Evolutionary conservation across 768 basidiomycete genomes (phyloP).

Genomic region (Pleurotus pulmonarius): DNA sequence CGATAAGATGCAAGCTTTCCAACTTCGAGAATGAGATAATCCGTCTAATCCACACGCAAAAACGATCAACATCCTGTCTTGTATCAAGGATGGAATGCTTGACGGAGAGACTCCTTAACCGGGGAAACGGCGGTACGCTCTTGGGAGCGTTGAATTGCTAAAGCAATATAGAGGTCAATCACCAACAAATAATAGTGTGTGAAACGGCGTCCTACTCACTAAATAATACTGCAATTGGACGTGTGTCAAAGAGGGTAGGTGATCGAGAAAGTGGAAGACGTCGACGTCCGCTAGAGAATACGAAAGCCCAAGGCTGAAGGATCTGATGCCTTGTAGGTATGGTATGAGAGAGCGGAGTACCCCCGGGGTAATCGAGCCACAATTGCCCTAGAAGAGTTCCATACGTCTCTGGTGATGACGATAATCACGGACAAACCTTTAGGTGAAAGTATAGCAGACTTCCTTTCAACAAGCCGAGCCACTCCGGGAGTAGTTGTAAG

Average conservation of each 20-base stretch:
- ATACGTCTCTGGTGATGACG: background rate
- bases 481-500: constrained; percentile 37
- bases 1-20: constrained; percentile 22
- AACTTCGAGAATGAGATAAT: constrained; percentile 27
- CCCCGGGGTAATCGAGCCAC: constrained; percentile 62
- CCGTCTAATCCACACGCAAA: constrained; percentile 34
- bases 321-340: constrained; percentile 27
- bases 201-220: constrained; percentile 28
- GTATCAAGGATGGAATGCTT: constrained; percentile 17
- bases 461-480: constrained; percentile 33
- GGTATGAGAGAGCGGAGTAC: constrained; percentile 45
- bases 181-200: too few relatives aligned
- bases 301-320: constrained; percentile 50
- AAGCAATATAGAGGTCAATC: background rate
- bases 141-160: constrained; percentile 41
- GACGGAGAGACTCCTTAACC: constrained; percentile 29
- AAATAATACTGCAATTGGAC: constrained; percentile 49
- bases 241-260: constrained; percentile 33
- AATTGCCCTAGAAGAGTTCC: constrained; percentile 39
- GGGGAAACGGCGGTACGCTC: constrained; percentile 15
- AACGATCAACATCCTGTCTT: constrained; percentile 17
- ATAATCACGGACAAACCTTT: constrained; percentile 26
- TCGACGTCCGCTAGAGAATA: constrained; percentile 56
- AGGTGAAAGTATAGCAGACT: constrained; percentile 37
- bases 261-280: constrained; percentile 41